Conservation (phyloP, 176 grass and related monocot species). For the Tillandsia fasciculata region DNA sequence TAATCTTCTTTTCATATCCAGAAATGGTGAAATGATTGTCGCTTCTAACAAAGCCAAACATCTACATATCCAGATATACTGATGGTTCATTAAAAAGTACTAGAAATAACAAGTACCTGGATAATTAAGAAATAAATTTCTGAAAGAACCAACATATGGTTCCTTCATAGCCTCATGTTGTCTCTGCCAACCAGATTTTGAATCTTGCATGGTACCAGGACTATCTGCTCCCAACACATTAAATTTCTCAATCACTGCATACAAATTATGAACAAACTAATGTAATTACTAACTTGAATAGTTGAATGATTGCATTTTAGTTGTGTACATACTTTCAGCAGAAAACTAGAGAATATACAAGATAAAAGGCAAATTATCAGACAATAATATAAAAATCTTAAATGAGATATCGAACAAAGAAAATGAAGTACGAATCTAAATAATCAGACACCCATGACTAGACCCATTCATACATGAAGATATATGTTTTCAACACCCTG, state of each 20-base stretch:
- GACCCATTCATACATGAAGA: no score
- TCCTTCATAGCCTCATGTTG: conserved; percentile 37
- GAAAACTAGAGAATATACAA: background rate
- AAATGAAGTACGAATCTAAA: background rate
- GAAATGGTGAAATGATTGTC: no score
- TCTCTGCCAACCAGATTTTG: conserved; percentile 35
- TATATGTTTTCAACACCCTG: no score
- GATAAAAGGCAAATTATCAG: no score
- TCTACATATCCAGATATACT: conserved; percentile 14
- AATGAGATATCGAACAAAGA: background rate
- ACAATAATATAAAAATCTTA: no score
- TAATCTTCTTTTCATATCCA: no score
- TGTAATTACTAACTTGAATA: conserved; percentile 6
- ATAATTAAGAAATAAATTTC: conserved; percentile 49
- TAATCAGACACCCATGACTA: background rate
- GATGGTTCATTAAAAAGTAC: conserved; percentile 4
- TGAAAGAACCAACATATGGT: conserved; percentile 50
- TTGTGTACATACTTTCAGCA: background rate
- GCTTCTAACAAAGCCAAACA: conserved; percentile 1
- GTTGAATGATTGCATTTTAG: background rate
- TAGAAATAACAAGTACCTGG: conserved; percentile 40
- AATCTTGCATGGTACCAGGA: conserved; percentile 19
- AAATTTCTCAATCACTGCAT: conserved; percentile 38
- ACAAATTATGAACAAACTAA: conserved; percentile 14
- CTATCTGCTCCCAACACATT: conserved; percentile 12